Conservation (phyloP, 2,329 filamentous ascomycete species). For the Epichloe elymi region DNA sequence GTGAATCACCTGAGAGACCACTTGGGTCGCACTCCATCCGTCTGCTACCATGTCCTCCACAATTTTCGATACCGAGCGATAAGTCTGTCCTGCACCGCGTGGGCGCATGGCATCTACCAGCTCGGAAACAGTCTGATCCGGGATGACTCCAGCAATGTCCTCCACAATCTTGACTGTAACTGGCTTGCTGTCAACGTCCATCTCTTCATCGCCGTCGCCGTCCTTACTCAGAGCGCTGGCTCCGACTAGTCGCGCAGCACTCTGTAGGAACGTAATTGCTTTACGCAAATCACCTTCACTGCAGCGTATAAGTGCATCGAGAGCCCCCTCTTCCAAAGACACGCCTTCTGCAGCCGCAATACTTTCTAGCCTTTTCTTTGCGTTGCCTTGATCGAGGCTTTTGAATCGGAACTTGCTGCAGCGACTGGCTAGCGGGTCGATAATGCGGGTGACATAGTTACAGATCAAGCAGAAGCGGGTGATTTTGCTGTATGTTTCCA, state of each 20-base stretch:
- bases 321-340: conserved; percentile 59
- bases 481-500: conserved; percentile 96
- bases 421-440: conserved; percentile 83
- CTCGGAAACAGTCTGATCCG: conserved; percentile 54
- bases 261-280: conserved; percentile 92
- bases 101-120: conserved; percentile 69
- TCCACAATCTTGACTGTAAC: conserved; percentile 74
- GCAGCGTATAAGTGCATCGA: conserved; percentile 73
- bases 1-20: conserved; percentile 57
- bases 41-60: conserved; percentile 89
- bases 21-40: conserved; percentile 89
- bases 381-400: conserved; percentile 77
- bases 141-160: conserved; percentile 93
- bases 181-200: conserved; percentile 44
- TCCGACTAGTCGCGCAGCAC: conserved; percentile 77
- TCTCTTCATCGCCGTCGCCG: conserved; percentile 42
- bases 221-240: conserved; percentile 39
- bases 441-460: conserved; percentile 97
- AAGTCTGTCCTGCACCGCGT: conserved; percentile 48
- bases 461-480: conserved; percentile 96
- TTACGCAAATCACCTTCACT: conserved; percentile 92
- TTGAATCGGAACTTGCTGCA: conserved; percentile 99
- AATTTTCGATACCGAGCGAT: conserved; percentile 60
- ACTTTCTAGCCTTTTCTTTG: conserved; percentile 61
- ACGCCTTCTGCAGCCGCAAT: conserved; percentile 77